Conservation (phyloP, 1,139 yeast genomes). For the Kurtzmaniella quercitrusa region DNA sequence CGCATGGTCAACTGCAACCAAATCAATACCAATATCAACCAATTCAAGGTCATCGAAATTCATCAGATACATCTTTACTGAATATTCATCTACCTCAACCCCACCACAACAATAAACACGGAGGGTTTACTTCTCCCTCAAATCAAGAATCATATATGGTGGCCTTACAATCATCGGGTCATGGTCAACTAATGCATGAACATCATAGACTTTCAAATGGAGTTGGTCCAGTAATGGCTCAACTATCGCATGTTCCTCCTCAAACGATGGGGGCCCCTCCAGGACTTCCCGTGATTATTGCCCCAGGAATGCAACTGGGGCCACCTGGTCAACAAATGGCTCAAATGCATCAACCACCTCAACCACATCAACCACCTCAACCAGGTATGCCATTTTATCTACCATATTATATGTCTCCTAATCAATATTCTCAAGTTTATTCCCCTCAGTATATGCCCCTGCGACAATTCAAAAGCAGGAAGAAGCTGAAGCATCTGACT, state of each 20-base stretch:
- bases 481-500: constrained; percentile 29
- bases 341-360: neutral
- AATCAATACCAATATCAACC: constrained; percentile 1
- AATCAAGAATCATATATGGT: neutral
- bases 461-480: constrained; percentile 7
- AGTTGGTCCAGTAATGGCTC: neutral
- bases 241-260: neutral
- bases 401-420: constrained; percentile 4
- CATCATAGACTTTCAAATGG: neutral
- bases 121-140: neutral
- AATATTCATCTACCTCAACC: neutral
- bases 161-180: neutral
- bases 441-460: constrained; percentile 3
- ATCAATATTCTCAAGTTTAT: constrained; percentile 4
- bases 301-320: neutral
- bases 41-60: neutral
- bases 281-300: neutral
- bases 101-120: neutral
- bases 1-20: neutral
- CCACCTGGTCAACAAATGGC: neutral
- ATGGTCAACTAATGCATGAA: neutral
- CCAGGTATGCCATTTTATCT: constrained; percentile 4
- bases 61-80: neutral
- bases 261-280: neutral
- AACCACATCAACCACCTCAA: neutral